These are phyloP conservation scores for Candida orba DNA, from an alignment of 805 yeast species.

Conservation along the genomic window DNA sequence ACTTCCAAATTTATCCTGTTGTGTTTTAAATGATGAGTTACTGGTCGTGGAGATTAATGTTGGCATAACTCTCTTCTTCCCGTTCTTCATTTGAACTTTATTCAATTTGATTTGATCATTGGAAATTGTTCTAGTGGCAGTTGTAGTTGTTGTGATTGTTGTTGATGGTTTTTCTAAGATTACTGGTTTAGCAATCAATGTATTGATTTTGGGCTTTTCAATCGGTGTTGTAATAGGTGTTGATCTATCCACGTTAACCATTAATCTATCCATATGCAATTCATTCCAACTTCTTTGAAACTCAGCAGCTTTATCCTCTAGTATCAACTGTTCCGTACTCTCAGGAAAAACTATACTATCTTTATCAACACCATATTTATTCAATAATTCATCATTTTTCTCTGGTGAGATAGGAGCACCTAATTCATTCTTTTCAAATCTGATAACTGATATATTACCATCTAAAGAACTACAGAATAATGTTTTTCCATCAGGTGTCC, in stretches of 20 bases:
- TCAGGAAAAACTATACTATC: constrained; percentile 85
- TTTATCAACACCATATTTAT: constrained; percentile 82
- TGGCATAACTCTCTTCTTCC: constrained; percentile 72
- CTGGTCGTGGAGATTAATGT: constrained; percentile 44
- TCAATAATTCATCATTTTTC: constrained; percentile 59
- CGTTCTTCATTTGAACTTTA: constrained; percentile 64
- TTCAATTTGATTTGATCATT: constrained; percentile 19
- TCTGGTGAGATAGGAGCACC: constrained; percentile 60
- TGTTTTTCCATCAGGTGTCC: constrained; percentile 77
- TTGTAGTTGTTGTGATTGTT: background rate
- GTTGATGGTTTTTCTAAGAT: background rate
- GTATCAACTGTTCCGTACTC: constrained; percentile 64
- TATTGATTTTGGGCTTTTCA: background rate
- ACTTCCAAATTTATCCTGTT: constrained; percentile 13
- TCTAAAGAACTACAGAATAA: constrained; percentile 78
- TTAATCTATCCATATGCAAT: constrained; percentile 33
- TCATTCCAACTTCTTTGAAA: constrained; percentile 25
- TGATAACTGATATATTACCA: constrained; percentile 65
- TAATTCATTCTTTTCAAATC: constrained; percentile 57
- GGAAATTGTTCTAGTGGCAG: too few relatives aligned
- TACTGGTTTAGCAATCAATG: background rate
- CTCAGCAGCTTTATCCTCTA: constrained; percentile 58
- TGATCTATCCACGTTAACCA: constrained; percentile 26
- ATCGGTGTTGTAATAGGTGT: constrained; percentile 7
- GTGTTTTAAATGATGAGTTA: constrained; percentile 13